These are phyloP conservation scores for Pyropia yezoensis DNA, from an alignment of 23 red algal genomes.

Conservation along the genomic window DNA sequence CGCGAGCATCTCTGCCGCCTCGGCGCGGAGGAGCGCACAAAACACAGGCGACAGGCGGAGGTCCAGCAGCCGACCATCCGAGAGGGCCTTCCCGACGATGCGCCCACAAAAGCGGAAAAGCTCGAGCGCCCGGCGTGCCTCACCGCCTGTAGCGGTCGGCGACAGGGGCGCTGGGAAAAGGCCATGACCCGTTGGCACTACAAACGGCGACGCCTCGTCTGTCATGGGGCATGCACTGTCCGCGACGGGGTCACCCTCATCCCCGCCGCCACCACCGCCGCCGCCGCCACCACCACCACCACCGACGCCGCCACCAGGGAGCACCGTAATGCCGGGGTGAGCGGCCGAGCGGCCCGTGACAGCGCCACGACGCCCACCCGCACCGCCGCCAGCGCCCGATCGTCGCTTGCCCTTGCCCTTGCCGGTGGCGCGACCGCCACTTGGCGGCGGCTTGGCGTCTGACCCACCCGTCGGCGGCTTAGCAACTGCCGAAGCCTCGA, in stretches of 20 bases:
- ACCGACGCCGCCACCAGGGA: no score
- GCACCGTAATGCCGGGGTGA: no score
- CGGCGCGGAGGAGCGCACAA: conserved; percentile 41
- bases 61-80: conserved; percentile 92
- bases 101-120: conserved; percentile 77
- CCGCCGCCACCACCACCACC: no score
- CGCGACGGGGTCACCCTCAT: no score
- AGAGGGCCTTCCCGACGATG: conserved; percentile 84
- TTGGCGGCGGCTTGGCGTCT: conserved; percentile 12
- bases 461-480: no score
- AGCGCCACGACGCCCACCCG: no score
- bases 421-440: neutral
- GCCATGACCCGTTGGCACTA: conserved; percentile 73
- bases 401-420: neutral
- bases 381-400: no score
- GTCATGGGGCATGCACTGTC: no score
- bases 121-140: no score
- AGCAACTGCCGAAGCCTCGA: neutral
- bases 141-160: no score
- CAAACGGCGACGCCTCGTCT: conserved; percentile 14
- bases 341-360: no score
- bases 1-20: conserved; percentile 7
- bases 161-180: conserved; percentile 48
- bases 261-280: no score
- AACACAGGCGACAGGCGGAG: conserved; percentile 73